Base-by-base conservation (phyloP, 495 filamentous ascomycete genomes). In the Cairneyella variabilis region DNA sequence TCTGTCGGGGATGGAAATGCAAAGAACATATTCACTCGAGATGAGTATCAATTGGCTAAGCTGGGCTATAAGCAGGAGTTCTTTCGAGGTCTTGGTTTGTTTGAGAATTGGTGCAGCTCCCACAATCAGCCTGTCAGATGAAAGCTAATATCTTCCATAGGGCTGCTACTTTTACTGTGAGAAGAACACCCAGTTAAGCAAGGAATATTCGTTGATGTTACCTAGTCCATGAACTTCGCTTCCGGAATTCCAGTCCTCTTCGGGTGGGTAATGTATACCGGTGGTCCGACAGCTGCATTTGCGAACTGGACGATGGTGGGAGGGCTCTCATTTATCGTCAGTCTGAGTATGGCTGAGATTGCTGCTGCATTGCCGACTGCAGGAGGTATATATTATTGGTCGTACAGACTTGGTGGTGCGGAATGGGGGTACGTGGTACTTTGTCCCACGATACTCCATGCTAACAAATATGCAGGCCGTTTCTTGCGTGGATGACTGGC, bases 381-480 rank as follows among this genome's bases (percentile, higher is more conserved):
- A 22, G 68, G 68, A 4, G 68, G 69, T 11, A 68, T 71, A 17
- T 69, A 68, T 48, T 64, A 63, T 38, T 64, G 59, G 62, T 46
- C 51, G 16, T 67, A 64, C 48, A 59, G 58, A 25, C 48, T 66
- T 1, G 66, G 64, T 11, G 65, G 65, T n/a, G 37, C 57, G 22
- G 40, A 62, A 54, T 65, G 64, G 63, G 67, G 67, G 54, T 58
- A 57, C 22, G n/a, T 23, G 20, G 10, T 52, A 26, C 49, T 28
- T 34, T 17, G 20, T 37, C 20, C 16, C 41, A 34, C n/a, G 26
- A 32, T 3, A 34, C 28, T 51, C 12, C 3, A 23, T 43, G 0
- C 37, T 57, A 20, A 57, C n/a, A 18, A 26, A 32, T n/a, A 17
- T 44, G 14, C 23, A 58, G 57, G 1, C 65, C 64, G 2, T 67